Conservation (phyloP, 345 rosid species). For the Nephelium lappaceum region DNA sequence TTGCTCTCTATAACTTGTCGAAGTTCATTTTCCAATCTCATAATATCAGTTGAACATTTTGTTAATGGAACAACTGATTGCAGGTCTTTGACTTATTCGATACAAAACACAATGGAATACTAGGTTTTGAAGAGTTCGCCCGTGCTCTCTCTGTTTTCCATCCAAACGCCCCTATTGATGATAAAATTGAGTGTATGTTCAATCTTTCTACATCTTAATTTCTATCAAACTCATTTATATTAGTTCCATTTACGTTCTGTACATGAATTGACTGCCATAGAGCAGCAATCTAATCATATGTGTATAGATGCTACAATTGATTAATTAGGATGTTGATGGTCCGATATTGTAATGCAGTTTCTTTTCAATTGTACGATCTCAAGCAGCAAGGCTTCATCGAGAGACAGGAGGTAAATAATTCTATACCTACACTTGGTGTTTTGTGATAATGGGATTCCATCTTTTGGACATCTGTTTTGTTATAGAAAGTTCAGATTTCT, state of each 20-base stretch:
- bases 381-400: slow-evolving; percentile 99
- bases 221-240: not conserved
- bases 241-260: not conserved
- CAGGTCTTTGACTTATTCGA: slow-evolving; percentile 98
- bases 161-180: slow-evolving; percentile 94
- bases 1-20: not conserved
- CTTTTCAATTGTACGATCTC: slow-evolving; percentile 95
- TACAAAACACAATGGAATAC: slow-evolving; percentile 94
- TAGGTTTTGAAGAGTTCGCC: slow-evolving; percentile 98
- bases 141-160: slow-evolving; percentile 98
- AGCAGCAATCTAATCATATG: not conserved
- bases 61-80: slow-evolving; percentile 16
- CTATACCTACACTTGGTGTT: not conserved
- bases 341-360: slow-evolving; percentile 58
- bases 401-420: slow-evolving; percentile 81
- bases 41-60: not conserved
- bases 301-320: slow-evolving; percentile 1
- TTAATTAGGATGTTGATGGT: slow-evolving; percentile 1
- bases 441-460: not conserved
- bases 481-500: not conserved
- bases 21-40: not conserved
- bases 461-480: not conserved
- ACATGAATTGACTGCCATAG: not conserved
- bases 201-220: not conserved
- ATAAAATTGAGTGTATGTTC: slow-evolving; percentile 82